phyloP scores from a whole-genome alignment of 768 basidiomycete genomes.

The Pulveroboletus sp. region DNA sequence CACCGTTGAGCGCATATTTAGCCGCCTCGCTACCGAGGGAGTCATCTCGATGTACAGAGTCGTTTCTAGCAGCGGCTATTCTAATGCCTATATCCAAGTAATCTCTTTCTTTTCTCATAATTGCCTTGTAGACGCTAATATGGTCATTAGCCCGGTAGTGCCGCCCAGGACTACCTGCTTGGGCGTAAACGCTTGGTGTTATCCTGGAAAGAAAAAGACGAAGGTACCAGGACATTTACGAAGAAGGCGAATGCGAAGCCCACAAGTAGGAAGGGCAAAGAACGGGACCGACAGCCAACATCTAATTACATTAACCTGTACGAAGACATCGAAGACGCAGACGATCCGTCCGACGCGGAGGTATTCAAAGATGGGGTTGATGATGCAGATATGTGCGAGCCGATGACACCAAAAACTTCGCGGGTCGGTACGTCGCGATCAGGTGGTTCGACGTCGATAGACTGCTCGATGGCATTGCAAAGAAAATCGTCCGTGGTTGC shows the following conservation, averaged over 20 bases:
- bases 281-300: background rate
- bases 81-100: slow-evolving; percentile 51
- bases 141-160: slow-evolving; percentile 12
- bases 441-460: background rate
- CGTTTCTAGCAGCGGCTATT: slow-evolving; percentile 44
- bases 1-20: slow-evolving; percentile 63
- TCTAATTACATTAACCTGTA: slow-evolving; percentile 14
- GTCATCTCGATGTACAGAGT: slow-evolving; percentile 46
- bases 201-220: slow-evolving; percentile 26
- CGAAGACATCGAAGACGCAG: slow-evolving; percentile 28
- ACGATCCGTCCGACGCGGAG: slow-evolving; percentile 18
- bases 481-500: background rate
- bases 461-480: background rate
- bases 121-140: background rate
- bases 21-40: slow-evolving; percentile 47
- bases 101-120: background rate
- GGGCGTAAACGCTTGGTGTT: slow-evolving; percentile 17
- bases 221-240: background rate
- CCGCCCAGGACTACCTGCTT: slow-evolving; percentile 20
- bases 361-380: slow-evolving; percentile 11
- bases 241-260: slow-evolving; percentile 12
- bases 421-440: slow-evolving; percentile 11
- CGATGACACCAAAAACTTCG: slow-evolving; percentile 6
- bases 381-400: background rate
- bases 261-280: slow-evolving; percentile 20